Conservation (phyloP, 2,329 filamentous ascomycete species). For the Sporothrix protearum region DNA sequence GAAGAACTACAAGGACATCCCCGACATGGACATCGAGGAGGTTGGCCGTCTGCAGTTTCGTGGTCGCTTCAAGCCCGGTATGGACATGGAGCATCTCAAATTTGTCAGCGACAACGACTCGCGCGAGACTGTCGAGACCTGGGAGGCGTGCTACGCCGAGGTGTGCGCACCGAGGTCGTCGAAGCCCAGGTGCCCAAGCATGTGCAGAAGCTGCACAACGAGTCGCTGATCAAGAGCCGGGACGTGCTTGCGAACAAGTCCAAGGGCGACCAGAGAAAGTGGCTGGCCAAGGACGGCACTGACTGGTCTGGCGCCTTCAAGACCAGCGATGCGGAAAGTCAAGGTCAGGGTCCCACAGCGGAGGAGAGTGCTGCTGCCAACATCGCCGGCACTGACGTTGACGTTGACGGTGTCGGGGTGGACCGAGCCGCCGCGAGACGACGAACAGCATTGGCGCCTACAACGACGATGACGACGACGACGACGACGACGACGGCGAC, state of each 20-base stretch:
- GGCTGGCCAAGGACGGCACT: conserved; percentile 73
- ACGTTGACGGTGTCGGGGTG: neutral
- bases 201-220: conserved; percentile 73
- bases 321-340: conserved; percentile 48
- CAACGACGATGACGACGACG: neutral
- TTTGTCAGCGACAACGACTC: conserved; percentile 86
- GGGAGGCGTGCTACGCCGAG: conserved; percentile 87
- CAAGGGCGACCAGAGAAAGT: conserved; percentile 69
- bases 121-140: conserved; percentile 89
- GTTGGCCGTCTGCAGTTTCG: conserved; percentile 78
- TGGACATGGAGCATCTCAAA: conserved; percentile 76
- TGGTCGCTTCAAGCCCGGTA: conserved; percentile 82
- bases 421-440: neutral
- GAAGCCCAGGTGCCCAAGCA: conserved; percentile 67
- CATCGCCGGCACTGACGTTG: neutral
- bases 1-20: conserved; percentile 64
- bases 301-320: conserved; percentile 89
- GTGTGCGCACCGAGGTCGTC: conserved; percentile 70
- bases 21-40: conserved; percentile 73
- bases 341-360: neutral
- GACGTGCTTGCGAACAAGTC: conserved; percentile 73
- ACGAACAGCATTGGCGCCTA: neutral
- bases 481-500: conserved; percentile 41
- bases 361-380: neutral
- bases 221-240: conserved; percentile 72